Base-by-base conservation (phyloP, 176 grass and related monocot genomes). In the Juncus inflexus region DNA sequence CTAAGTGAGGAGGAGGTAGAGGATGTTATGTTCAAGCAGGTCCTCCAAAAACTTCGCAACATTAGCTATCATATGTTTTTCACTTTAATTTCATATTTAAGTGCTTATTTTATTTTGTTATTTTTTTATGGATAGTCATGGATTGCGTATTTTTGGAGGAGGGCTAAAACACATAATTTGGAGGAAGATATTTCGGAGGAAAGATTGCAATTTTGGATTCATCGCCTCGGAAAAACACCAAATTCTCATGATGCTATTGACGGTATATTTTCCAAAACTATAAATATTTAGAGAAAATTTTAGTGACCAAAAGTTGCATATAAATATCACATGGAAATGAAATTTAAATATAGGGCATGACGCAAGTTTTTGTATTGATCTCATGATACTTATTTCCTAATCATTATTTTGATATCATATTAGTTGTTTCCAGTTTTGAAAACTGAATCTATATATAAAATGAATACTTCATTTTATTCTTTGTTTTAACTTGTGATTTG, bases 11-110 rank as follows among this genome's bases (percentile, higher is more conserved):
- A 97, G 62, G 94, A 97, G 74, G 79, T 70, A 28, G 87, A 97
- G 71, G 94, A 97, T 86, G 94, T 91, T 42, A 70, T 77, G 51
- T 97, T 97, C 72, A 97, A 97, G 77, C 82, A 97, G 84, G 94
- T 97, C 58, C 9, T 38, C 1, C 0, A 5, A 38, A 50, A 55
- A 12, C 16, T 51, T 60, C 19, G 37, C 53, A 78, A 55, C 15
- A 58, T 35, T 55, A 5, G 5, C 49, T 61, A 37, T 61, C 60
- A 54, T 35, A 61, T 54, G 37, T 50, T 40, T 62, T 15, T 36
- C 12, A 47, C 43, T 5, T 6, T 5, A 28, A 28, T 28, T 28
- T 28, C 19, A 28, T 28, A 28, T 28, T 28, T 28, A 28, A 28
- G 19, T 69, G 13, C 40, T 54, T 39, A 8, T 50, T 37, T 14